Conservation (phyloP, 1,284 basidiomycete species). For the Trichosporon faecale region DNA sequence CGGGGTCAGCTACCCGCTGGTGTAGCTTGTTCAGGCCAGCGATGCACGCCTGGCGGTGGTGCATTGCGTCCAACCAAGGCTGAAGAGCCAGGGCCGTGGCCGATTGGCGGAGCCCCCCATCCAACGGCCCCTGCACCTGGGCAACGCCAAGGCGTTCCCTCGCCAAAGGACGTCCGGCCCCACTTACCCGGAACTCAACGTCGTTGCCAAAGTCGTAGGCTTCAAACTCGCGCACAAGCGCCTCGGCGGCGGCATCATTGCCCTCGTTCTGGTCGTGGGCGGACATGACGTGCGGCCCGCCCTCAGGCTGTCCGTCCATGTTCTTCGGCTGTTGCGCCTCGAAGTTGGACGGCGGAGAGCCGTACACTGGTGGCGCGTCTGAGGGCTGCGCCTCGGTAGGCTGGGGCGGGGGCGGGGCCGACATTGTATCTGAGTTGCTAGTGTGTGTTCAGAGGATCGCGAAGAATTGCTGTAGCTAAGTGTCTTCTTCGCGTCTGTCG, state of each 20-base stretch:
- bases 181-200: slow-evolving; percentile 40
- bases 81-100: not conserved
- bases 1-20: not conserved
- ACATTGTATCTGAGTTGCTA: not conserved
- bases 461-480: not conserved
- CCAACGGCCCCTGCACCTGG: not conserved
- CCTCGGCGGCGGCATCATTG: not conserved
- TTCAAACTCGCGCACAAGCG: slow-evolving; percentile 33
- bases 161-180: not conserved
- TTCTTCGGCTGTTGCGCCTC: not conserved
- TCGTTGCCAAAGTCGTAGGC: slow-evolving; percentile 42
- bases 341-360: not conserved
- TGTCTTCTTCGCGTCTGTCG: not conserved
- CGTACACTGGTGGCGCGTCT: not conserved
- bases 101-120: not conserved
- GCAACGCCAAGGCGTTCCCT: not conserved
- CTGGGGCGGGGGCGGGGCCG: not conserved
- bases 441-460: not conserved
- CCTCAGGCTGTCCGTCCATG: not conserved
- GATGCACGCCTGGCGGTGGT: no score
- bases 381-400: not conserved
- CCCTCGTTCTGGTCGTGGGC: not conserved
- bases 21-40: not conserved
- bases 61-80: not conserved
- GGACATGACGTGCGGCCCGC: not conserved